Evolutionary conservation across 257 asterid species (phyloP).

Genomic region (Forsythia suspensa): DNA sequence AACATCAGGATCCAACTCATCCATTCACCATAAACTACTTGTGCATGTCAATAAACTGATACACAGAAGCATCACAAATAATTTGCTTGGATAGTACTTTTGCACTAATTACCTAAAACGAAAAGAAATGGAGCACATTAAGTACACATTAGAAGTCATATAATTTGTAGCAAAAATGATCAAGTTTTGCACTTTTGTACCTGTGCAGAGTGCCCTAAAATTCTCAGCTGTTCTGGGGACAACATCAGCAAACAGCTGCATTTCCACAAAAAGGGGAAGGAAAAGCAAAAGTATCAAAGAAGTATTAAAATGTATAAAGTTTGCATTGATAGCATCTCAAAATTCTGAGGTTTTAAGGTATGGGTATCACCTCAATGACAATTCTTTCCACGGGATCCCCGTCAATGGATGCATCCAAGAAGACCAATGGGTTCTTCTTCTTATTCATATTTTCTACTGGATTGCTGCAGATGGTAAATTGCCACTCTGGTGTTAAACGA

Average conservation of each 20-base stretch:
- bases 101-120: constrained; percentile 12
- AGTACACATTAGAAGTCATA: not conserved
- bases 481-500: constrained; percentile 15
- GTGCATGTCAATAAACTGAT: not conserved
- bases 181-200: constrained; percentile 29
- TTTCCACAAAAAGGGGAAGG: constrained; percentile 19
- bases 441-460: constrained; percentile 48
- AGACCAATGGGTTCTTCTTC: constrained; percentile 72
- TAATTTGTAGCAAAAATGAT: constrained; percentile 1
- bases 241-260: constrained; percentile 87
- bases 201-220: constrained; percentile 95
- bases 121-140: not conserved
- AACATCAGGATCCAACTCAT: not conserved
- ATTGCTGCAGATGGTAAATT: constrained; percentile 14
- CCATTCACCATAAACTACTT: constrained; percentile 1
- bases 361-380: constrained; percentile 64
- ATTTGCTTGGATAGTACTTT: not conserved
- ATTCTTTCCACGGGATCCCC: constrained; percentile 67
- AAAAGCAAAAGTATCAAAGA: not conserved
- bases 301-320: constrained; percentile 1
- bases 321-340: not conserved
- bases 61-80: not conserved
- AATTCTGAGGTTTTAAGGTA: constrained; percentile 2
- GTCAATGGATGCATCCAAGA: constrained; percentile 76
- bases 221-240: constrained; percentile 98